Evolutionary conservation across 139 green algal species (phyloP), one percentile per base, ranked within the genome.

Genomic region (Chlamydomonas sp.): DNA sequence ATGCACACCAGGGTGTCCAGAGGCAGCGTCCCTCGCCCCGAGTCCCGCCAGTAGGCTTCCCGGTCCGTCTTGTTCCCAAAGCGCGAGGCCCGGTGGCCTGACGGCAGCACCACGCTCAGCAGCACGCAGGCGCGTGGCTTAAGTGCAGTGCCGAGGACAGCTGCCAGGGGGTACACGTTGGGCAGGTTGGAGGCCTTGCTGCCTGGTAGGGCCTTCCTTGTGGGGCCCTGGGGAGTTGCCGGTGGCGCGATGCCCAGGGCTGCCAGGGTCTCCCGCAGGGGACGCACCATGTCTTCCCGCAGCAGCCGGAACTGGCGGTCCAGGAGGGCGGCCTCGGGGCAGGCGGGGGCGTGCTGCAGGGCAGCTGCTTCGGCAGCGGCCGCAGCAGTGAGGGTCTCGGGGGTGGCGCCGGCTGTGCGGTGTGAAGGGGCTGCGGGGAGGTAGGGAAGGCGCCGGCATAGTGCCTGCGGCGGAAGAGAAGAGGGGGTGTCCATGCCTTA

Each of bases 291-390:
- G 78, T 95, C 90, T 31, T 95, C 92, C 2, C 92, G 49, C 71
- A 93, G 87, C 80, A 95, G 87, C 49, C 92, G 79, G 87, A 95
- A 95, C 63, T 93, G 88, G 6, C 89, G 76, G 88, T 95, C 92
- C 69, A 95, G 87, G 57, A 92, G 79, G 1, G 63, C 76, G 2
- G 90, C 90, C 71, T 94, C 90, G 77, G 77, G 82, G n/a, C 80
- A 16, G 66, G 66, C 1, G 1, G 9, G 73, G 20, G 71, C 10
- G 69, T 71, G 49, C 6, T 18, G 31, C 31, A 49, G 31, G 31
- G 31, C 49, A 4, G 7, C 67, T 4, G 10, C 67, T 6, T 4
- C 10, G 10, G 3, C 67, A 17, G 67, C 8, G 10, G 4, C 67
- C 8, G 14, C 67, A 15, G 10, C 3, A 4, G 1, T 1, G 9